Percentiles rank a stretch among this genome's conserved stretches.
Evolutionary conservation across 2,329 filamentous ascomycete species (phyloP).

Genomic region (Cordyceps javanica): DNA sequence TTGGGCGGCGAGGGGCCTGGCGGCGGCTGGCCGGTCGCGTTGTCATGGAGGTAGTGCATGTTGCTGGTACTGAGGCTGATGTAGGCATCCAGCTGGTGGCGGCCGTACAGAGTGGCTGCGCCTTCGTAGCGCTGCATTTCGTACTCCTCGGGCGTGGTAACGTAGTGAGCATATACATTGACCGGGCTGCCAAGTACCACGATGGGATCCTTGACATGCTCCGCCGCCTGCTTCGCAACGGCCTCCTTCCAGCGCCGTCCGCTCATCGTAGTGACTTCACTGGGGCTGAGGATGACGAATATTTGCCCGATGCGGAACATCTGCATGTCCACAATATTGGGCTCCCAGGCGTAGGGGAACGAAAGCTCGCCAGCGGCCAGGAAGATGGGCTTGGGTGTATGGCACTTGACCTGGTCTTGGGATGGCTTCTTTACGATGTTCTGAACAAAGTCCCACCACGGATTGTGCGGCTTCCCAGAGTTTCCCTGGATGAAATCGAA

Average conservation of each 20-base stretch:
- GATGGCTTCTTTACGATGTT: conserved; percentile 65
- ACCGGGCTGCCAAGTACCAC: conserved; percentile 83
- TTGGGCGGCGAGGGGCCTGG: conserved; percentile 65
- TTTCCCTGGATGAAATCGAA: conserved; percentile 93
- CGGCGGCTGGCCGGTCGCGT: conserved; percentile 33
- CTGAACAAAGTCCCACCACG: conserved; percentile 73
- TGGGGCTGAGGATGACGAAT: conserved; percentile 75
- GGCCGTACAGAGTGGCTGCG: conserved; percentile 85
- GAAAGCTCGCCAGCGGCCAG: conserved; percentile 80
- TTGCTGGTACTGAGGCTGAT: conserved; percentile 76
- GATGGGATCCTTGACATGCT: conserved; percentile 50
- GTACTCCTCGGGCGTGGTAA: conserved; percentile 75
- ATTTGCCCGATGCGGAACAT: conserved; percentile 77
- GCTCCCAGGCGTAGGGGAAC: conserved; percentile 77
- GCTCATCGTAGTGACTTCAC: conserved; percentile 89
- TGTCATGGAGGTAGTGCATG: conserved; percentile 31
- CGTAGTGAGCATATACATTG: conserved; percentile 84
- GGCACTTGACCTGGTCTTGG: conserved; percentile 65
- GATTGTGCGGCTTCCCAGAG: conserved; percentile 64
- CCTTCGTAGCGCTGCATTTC: conserved; percentile 85
- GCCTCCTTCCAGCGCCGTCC: conserved; percentile 79
- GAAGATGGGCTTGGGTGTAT: conserved; percentile 75
- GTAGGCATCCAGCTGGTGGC: conserved; percentile 75
- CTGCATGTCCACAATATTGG: conserved; percentile 88
- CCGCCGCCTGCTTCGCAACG: conserved; percentile 44